Evolutionary conservation across 2,329 filamentous ascomycete species (phyloP), one percentile per base, ranked within the genome.

Genomic region (Aspergillus niger): DNA sequence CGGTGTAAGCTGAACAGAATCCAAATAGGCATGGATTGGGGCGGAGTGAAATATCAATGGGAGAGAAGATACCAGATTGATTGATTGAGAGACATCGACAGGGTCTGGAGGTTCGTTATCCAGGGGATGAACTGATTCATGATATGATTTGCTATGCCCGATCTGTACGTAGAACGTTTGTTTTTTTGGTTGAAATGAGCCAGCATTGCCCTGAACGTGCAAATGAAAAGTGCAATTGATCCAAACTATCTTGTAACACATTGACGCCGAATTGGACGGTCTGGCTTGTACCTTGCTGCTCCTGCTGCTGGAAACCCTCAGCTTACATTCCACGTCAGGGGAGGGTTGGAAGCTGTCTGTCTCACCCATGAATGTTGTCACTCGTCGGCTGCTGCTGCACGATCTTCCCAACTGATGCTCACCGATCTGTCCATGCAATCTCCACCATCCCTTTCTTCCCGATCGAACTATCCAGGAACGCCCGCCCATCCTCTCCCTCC

Each of bases 111-210:
- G 32, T 36, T 36, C 67, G 63, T 66, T 13, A 36, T 13, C 32
- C 32, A 36, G 62, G 65, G 63, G 67, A 68, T 63, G 65, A 61
- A 69, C 66, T 68, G 66, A 69, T 15, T 50, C 64, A 70, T 72
- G 55, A 65, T 65, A 70, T 72, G 55, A 65, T 65, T 65, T 69
- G 59, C 67, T 67, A 70, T 71, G 68, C 64, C 68, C 67, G 62
- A 63, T 67, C 68, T 67, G 67, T 73, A 70, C 60, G 67, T 73
- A 74, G 71, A 59, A 70, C 68, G 65, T 61, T 67, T 36, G 32
- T 36, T 36, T 36, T 30, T 68, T 68, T 32, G 47, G n/a, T 50
- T 50, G 10, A n/a, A 50, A 50, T 30, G n/a, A 30, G 26, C 24
- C 41, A 44, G 41, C 41, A 44, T 44, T 44, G 41, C 41, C 41